Evolutionary conservation across 371 early-diverging fungal genomes (phyloP).

Genomic region (Mortierella sp.): DNA sequence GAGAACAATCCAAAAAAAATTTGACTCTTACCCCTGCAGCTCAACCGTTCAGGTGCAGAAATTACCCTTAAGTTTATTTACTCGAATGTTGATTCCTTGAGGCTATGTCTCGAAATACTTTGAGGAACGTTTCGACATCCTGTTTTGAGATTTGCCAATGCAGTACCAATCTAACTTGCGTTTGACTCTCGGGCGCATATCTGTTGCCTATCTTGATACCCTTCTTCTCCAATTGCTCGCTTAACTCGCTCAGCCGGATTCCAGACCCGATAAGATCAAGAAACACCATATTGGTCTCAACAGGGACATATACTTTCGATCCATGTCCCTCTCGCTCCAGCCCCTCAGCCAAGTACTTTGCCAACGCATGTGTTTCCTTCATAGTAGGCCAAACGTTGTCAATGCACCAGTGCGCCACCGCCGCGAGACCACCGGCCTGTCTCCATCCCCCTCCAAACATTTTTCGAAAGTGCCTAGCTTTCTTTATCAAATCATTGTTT

Average conservation of each 20-base stretch:
- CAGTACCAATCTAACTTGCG: slow-evolving; percentile 43
- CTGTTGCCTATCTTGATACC: slow-evolving; percentile 40
- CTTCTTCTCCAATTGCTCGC: slow-evolving; percentile 19
- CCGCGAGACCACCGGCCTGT: slow-evolving; percentile 87
- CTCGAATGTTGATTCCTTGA: not conserved
- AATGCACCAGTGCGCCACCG: slow-evolving; percentile 79
- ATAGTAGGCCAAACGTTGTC: slow-evolving; percentile 70
- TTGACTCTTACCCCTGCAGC: not conserved
- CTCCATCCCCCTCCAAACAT: slow-evolving; percentile 95
- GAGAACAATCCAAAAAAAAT: not conserved
- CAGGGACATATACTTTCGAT: slow-evolving; percentile 69
- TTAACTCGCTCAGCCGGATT: slow-evolving; percentile 30
- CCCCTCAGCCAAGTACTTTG: slow-evolving; percentile 72
- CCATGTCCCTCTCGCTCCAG: slow-evolving; percentile 67
- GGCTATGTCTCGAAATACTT: slow-evolving; percentile 28
- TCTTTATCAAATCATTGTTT: slow-evolving; percentile 70
- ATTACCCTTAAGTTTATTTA: slow-evolving; percentile 5
- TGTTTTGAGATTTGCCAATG: slow-evolving; percentile 43
- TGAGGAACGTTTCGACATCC: slow-evolving; percentile 33
- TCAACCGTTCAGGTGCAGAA: not conserved
- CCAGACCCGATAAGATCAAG: slow-evolving; percentile 61
- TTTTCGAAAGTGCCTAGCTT: slow-evolving; percentile 89
- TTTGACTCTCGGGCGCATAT: slow-evolving; percentile 25
- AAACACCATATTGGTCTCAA: slow-evolving; percentile 94
- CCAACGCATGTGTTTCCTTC: slow-evolving; percentile 76